phyloP scores from a whole-genome alignment of 352 stramenopile genomes.

The Globisporangium cystogenes region DNA sequence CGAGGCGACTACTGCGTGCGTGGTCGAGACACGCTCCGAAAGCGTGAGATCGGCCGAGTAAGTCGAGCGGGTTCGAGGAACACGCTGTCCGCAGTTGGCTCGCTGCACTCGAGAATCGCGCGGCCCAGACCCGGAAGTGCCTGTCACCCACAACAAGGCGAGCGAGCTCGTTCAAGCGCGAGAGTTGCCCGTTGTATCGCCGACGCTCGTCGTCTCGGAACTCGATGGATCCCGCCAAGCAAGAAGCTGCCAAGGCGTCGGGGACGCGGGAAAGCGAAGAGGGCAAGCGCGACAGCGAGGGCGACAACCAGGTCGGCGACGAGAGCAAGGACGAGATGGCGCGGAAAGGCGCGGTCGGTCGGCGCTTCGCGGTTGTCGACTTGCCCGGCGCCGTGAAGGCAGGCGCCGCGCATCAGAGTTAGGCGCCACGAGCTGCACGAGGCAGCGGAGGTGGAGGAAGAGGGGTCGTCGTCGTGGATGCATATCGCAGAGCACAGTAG shows the following conservation, averaged over 20 bases:
- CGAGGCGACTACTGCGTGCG: no score
- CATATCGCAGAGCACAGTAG: background rate
- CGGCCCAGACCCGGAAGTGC: no score
- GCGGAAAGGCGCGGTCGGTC: conserved; percentile 9
- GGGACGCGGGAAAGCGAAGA: background rate
- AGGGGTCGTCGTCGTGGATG: background rate
- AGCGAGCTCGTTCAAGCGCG: no score
- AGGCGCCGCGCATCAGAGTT: background rate
- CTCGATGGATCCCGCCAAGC: background rate
- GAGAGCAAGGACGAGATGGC: conserved; percentile 12
- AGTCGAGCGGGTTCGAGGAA: background rate
- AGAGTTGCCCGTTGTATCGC: no score
- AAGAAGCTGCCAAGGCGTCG: conserved; percentile 4
- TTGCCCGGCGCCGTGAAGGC: background rate
- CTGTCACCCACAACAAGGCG: background rate
- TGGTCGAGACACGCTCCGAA: no score
- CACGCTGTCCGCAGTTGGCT: background rate
- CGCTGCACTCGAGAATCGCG: background rate
- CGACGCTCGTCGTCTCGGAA: background rate
- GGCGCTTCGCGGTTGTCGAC: conserved; percentile 10
- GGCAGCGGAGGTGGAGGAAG: no score
- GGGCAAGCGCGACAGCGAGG: conserved; percentile 2
- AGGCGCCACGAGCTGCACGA: background rate
- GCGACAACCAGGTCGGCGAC: background rate
- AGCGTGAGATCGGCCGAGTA: background rate